Base-by-base conservation (phyloP, 2,329 filamentous ascomycete genomes). In the Aureobasidium sp. region DNA sequence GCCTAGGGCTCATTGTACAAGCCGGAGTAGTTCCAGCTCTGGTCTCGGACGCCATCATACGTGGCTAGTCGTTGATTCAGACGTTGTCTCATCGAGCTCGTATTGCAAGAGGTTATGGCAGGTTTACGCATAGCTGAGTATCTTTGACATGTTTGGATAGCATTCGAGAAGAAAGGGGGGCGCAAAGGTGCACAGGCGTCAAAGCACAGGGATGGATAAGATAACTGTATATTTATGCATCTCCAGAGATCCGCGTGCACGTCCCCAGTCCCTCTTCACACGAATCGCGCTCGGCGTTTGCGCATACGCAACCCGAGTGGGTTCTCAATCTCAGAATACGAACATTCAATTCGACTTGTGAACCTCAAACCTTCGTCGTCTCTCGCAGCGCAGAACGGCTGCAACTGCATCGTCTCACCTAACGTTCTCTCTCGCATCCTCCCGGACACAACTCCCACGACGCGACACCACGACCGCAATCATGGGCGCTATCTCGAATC, bases 401-500 rank as follows among this genome's bases (percentile, higher is more conserved):
- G 20, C 20, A 17, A 39, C 34, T 52, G 34, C 13, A 4, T 20
- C 20, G 15, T 20, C 20, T 17, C 23, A 39, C n/a, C 23, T 36
- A 12, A 5, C 36, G 32, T 12, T 23, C 5, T 26, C n/a, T 29
- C 17, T 23, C n/a, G n/a, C 29, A 17, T 13, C 5, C 44, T 17
- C 7, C 26, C 12, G 15, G 23, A n/a, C 46, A 27, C 5, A n/a
- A n/a, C n/a, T n/a, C n/a, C n/a, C 15, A 9, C 46, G 29, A 15
- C 26, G 23, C 36, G 41, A 29, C 12, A 37, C 29, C 27, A 17
- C 46, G 15, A 36, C 41, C 37, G 56, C 34, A 64, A 66, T n/a
- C 47, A 76, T 76, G 73, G 74, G 73, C 67, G 73, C 72, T 46
- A 59, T 73, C 20, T 64, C 72, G 26, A 78, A 87, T 70, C 74